phyloP scores from a whole-genome alignment of 371 early-diverging fungal genomes.

The Rhizopus sp. region DNA sequence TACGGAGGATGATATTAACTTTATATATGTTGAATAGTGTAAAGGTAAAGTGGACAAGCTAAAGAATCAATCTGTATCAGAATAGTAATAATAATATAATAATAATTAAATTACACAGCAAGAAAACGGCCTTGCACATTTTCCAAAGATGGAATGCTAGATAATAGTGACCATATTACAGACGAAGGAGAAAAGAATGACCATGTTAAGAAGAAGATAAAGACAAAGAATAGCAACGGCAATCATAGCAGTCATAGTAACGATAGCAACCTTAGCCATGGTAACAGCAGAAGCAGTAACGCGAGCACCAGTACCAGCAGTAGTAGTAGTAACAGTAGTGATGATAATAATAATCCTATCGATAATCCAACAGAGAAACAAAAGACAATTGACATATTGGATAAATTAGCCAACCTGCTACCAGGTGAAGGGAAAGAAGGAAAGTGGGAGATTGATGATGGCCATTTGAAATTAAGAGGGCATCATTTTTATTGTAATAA shows the following conservation, averaged over 20 bases:
- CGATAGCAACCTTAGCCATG: too few relatives aligned
- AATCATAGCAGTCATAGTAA: neutral
- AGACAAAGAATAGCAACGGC: neutral
- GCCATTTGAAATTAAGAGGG: neutral
- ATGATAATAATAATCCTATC: too few relatives aligned
- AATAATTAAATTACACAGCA: constrained; percentile 11
- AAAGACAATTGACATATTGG: constrained; percentile 10
- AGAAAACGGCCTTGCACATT: constrained; percentile 30
- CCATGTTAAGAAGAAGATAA: neutral
- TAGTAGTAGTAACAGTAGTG: too few relatives aligned
- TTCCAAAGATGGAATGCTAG: constrained; percentile 29
- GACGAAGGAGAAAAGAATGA: neutral
- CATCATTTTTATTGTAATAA: too few relatives aligned
- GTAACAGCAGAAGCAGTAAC: too few relatives aligned
- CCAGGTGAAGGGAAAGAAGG: constrained; percentile 35
- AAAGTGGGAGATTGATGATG: constrained; percentile 25
- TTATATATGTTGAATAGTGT: constrained; percentile 10
- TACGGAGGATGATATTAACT: neutral
- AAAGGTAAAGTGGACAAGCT: constrained; percentile 15
- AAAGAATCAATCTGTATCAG: neutral
- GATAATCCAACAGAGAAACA: neutral
- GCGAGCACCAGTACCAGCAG: too few relatives aligned
- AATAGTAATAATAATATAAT: neutral
- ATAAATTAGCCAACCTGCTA: constrained; percentile 20
- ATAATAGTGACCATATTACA: neutral